Base-by-base conservation (phyloP, 805 yeast genomes). In the Torulaspora maleeae region DNA sequence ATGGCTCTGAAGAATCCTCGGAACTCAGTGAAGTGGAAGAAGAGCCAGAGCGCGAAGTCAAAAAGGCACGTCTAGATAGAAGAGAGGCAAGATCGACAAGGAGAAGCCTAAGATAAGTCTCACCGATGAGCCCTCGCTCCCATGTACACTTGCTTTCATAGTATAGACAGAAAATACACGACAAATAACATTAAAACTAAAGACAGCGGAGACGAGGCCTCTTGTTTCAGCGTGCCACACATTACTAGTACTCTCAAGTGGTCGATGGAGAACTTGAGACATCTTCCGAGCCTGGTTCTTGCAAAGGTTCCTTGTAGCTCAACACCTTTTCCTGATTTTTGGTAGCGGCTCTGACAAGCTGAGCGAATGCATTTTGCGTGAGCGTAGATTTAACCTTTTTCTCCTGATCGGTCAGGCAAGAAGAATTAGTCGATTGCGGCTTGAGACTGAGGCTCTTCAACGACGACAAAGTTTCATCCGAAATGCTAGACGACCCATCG, bases 321-420 rank as follows among this genome's bases (percentile, higher is more conserved):
- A 51, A 25, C 1, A 67, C 57, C 19, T 59, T 54, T 19, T 80
- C 81, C 59, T 77, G 79, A 55, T 82, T 79, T 43, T 78, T 71
- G 15, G 77, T 70, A 0, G 87, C 91, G 1, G 89, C 81, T 43
- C 71, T 72, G 2, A 84, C 91, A 52, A 84, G 77, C 58, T 81
- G 86, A 20, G 80, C 82, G 66, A 84, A 83, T 4, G 83, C 77
- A 45, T 71, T 70, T n/a, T 74, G 70, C 8, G 77, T 73, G 43
- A 76, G 53, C 13, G 67, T 61, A 11, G 74, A 68, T 58, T 72
- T 72, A n/a, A 59, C 36, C 34, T 49, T 58, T 15, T 44, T 46
- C 20, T 44, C 48, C 20, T 44, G 38, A 24, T 44, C 48, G 36
- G 38, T 39, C 16, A 44, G 29, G 29, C 41, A 29, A 19, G 48